These are phyloP conservation scores for Aspergillus phoenicis DNA, from an alignment of 2,329 filamentous ascomycete species.

Conservation along the genomic window DNA sequence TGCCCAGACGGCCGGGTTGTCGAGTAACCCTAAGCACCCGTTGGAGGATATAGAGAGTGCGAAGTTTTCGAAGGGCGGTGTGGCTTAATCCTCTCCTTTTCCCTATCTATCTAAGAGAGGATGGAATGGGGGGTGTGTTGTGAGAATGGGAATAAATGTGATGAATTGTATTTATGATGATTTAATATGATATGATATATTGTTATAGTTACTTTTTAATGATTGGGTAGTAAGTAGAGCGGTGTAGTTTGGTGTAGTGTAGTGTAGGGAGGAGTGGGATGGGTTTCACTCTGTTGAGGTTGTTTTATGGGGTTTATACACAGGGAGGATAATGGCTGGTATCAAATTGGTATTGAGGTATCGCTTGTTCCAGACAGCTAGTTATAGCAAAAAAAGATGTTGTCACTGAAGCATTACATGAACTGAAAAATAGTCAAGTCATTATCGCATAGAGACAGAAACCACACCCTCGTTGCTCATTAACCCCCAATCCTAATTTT, in stretches of 20 bases:
- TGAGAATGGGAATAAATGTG: neutral
- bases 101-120: neutral
- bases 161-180: neutral
- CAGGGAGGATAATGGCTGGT: too few species aligned
- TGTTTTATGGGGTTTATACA: too few species aligned
- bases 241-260: too few species aligned
- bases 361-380: constrained; percentile 19
- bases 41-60: constrained; percentile 42
- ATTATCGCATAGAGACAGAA: neutral
- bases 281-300: too few species aligned
- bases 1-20: constrained; percentile 27
- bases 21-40: constrained; percentile 47
- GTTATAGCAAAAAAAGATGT: constrained; percentile 11
- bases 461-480: neutral
- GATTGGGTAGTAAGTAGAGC: too few species aligned
- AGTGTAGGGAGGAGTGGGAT: too few species aligned
- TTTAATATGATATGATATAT: neutral
- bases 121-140: neutral
- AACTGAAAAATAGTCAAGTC: constrained; percentile 6
- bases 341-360: neutral
- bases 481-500: neutral
- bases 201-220: neutral
- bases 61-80: constrained; percentile 32
- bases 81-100: constrained; percentile 6
- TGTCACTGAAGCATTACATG: constrained; percentile 16